Conservation (phyloP, 2,329 filamentous ascomycete species). For the Colletotrichum sp. region DNA sequence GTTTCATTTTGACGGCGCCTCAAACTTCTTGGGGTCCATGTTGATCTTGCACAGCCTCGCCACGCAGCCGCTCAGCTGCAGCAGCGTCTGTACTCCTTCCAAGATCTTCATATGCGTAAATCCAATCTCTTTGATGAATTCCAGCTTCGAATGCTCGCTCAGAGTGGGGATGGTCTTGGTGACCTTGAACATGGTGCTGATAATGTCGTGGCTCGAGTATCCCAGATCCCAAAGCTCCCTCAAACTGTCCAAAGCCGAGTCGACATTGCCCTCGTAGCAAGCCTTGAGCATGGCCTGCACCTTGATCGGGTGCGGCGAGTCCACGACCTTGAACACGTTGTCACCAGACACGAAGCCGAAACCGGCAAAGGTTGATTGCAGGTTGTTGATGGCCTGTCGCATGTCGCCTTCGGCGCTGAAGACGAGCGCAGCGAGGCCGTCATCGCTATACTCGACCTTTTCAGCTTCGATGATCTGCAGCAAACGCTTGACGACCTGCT, state of each 20-base stretch:
- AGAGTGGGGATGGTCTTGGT: slow-evolving; percentile 94
- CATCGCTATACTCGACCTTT: slow-evolving; percentile 87
- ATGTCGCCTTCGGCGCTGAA: slow-evolving; percentile 98
- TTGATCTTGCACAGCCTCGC: slow-evolving; percentile 93
- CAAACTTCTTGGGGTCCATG: slow-evolving; percentile 89
- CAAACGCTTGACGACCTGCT: slow-evolving; percentile 88
- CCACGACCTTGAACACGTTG: slow-evolving; percentile 97
- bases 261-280: slow-evolving; percentile 90
- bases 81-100: slow-evolving; percentile 94
- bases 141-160: slow-evolving; percentile 92
- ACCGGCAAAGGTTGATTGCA: slow-evolving; percentile 90
- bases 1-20: slow-evolving; percentile 39
- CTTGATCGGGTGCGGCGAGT: slow-evolving; percentile 96
- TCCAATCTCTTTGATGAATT: slow-evolving; percentile 98
- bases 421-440: slow-evolving; percentile 92
- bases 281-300: slow-evolving; percentile 98
- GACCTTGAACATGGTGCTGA: slow-evolving; percentile 98
- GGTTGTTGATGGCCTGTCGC: slow-evolving; percentile 98
- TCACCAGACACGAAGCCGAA: slow-evolving; percentile 98
- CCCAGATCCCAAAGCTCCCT: slow-evolving; percentile 94
- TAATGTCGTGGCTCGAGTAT: slow-evolving; percentile 98
- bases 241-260: slow-evolving; percentile 83
- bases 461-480: slow-evolving; percentile 94
- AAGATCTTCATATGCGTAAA: slow-evolving; percentile 99
- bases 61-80: slow-evolving; percentile 92